phyloP scores from a whole-genome alignment of 495 filamentous ascomycete species.

The Podospora didyma region DNA sequence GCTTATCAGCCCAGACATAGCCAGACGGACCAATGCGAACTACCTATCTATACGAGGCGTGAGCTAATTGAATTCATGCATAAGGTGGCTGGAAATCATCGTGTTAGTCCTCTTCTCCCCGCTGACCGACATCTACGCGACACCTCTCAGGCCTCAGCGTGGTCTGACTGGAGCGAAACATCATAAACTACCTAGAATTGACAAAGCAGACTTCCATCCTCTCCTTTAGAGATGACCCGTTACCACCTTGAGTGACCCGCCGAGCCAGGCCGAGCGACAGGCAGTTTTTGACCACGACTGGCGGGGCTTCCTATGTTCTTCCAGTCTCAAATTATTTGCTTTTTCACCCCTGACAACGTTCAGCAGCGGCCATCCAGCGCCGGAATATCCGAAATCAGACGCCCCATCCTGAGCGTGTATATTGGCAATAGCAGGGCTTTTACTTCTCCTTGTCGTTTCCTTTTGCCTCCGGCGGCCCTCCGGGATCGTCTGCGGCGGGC shows the following conservation, averaged over 20 bases:
- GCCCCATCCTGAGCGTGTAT: no score
- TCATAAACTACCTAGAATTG: background rate
- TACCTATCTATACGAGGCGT: background rate
- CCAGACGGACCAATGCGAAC: background rate
- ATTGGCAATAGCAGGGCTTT: no score
- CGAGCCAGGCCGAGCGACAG: background rate
- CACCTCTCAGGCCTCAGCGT: background rate
- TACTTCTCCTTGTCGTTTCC: no score
- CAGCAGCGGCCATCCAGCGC: background rate
- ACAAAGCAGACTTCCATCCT: background rate
- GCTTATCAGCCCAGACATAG: background rate
- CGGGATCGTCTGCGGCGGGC: no score
- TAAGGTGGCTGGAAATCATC: background rate
- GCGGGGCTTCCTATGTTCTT: background rate
- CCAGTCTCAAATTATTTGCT: background rate
- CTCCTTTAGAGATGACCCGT: background rate
- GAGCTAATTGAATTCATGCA: background rate
- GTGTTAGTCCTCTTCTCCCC: background rate
- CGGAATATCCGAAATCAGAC: no score
- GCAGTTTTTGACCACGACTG: background rate
- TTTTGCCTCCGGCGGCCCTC: no score
- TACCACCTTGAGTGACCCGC: background rate
- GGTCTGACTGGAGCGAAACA: background rate
- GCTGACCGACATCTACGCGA: background rate
- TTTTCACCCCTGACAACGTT: background rate